Percentiles rank a stretch among this genome's conserved stretches.
phyloP scores from a whole-genome alignment of 352 stramenopile genomes.

The Phytophthora vignae region DNA sequence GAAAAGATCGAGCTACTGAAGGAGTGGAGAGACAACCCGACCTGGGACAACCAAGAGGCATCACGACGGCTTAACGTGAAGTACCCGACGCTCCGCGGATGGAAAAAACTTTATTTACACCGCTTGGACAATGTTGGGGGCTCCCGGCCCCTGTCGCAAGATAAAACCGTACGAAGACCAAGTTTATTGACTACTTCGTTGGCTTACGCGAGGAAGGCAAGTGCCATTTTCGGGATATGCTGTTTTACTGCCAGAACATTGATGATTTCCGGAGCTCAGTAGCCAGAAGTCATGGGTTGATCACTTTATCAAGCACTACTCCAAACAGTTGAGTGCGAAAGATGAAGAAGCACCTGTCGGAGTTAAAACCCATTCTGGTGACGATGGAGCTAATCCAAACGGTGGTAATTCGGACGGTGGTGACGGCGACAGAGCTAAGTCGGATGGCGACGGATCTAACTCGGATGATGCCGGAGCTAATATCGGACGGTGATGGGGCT shows the following conservation, averaged over 20 bases:
- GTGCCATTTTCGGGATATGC: neutral
- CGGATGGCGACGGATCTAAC: neutral
- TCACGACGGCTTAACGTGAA: neutral
- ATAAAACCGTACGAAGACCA: neutral
- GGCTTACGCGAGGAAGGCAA: neutral
- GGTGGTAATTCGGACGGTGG: neutral
- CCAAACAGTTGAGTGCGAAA: neutral
- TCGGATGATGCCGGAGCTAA: too few species aligned
- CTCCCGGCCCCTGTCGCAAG: neutral
- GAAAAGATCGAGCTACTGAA: neutral
- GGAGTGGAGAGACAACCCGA: neutral
- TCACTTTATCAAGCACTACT: neutral
- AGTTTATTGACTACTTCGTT: neutral
- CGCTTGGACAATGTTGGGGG: neutral
- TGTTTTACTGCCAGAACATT: constrained; percentile 1
- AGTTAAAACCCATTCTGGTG: neutral
- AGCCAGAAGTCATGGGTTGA: neutral
- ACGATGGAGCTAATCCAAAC: neutral
- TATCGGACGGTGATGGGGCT: neutral
- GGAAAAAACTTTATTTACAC: neutral
- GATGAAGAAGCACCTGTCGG: neutral
- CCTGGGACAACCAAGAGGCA: neutral
- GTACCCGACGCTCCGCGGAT: neutral
- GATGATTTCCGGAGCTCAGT: neutral
- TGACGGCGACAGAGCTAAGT: neutral